A percentile compares a stretch with the other conserved stretches of the same genome.
phyloP scores from a whole-genome alignment of 2,329 filamentous ascomycete genomes.

The Beauveria rudraprayagi region DNA sequence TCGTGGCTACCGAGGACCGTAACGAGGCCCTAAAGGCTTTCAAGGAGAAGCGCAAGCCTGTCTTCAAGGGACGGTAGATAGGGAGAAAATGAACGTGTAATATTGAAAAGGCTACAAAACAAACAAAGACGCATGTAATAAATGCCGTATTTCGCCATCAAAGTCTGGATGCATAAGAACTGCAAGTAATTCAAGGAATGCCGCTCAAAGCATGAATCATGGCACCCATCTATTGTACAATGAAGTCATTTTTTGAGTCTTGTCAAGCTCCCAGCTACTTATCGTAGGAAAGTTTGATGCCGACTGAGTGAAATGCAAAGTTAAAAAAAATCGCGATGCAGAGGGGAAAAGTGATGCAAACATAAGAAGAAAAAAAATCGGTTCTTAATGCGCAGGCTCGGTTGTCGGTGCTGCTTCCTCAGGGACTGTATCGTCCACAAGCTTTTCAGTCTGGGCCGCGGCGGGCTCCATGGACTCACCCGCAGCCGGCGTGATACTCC shows the following conservation, averaged over 20 bases:
- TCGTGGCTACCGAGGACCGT: constrained; percentile 77
- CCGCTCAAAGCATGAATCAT: neutral
- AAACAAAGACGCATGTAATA: neutral
- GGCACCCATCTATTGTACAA: neutral
- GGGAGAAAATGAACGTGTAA: neutral
- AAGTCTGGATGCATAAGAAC: neutral
- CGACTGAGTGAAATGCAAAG: too few relatives aligned
- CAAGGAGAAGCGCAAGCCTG: constrained; percentile 52
- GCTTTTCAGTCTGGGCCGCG: constrained; percentile 9
- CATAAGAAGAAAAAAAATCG: neutral
- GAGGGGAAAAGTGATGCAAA: too few relatives aligned
- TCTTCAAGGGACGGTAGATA: constrained; percentile 45
- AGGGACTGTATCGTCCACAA: neutral
- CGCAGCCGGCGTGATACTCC: neutral
- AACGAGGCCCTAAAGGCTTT: constrained; percentile 86
- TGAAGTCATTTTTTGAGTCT: neutral
- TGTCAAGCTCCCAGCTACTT: too few relatives aligned
- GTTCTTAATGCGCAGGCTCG: neutral
- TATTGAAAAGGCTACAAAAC: neutral
- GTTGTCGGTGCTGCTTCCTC: neutral
- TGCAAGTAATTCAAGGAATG: neutral
- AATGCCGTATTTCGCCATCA: neutral
- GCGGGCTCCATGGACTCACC: constrained; percentile 12
- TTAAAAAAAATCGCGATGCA: neutral
- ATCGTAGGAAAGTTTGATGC: too few relatives aligned